Conservation (phyloP, 306 rosid species). For the Leucaena leucocephala region DNA sequence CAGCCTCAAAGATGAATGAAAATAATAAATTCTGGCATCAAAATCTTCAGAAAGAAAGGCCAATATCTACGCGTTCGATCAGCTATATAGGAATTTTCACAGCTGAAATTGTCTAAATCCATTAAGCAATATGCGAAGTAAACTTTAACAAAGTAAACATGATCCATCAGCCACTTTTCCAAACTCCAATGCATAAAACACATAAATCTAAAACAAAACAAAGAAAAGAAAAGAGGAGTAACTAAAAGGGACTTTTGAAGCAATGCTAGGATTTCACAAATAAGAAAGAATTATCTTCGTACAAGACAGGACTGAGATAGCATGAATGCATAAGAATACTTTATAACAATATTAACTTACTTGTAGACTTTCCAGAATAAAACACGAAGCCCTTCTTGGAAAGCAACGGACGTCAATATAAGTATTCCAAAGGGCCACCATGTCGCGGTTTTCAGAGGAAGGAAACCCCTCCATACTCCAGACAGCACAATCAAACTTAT, state of each 20-base stretch:
- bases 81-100: background rate
- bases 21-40: too few relatives aligned
- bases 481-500: constrained; percentile 81
- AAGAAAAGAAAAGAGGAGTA: background rate
- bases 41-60: too few relatives aligned
- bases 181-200: background rate
- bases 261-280: background rate
- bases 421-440: constrained; percentile 83
- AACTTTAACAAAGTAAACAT: background rate
- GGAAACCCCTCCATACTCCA: constrained; percentile 84
- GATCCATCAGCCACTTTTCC: background rate
- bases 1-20: too few relatives aligned
- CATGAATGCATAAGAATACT: background rate
- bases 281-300: background rate
- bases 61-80: background rate
- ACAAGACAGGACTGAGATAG: background rate
- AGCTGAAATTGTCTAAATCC: background rate
- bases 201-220: background rate
- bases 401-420: constrained; percentile 70
- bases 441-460: constrained; percentile 59
- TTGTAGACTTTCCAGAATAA: constrained; percentile 76
- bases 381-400: constrained; percentile 89
- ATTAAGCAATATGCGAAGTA: background rate
- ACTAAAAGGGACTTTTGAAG: background rate
- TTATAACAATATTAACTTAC: constrained; percentile 44